These are phyloP conservation scores for Xanthoparmelia taractica DNA, from an alignment of 495 filamentous ascomycete species.

Conservation along the genomic window DNA sequence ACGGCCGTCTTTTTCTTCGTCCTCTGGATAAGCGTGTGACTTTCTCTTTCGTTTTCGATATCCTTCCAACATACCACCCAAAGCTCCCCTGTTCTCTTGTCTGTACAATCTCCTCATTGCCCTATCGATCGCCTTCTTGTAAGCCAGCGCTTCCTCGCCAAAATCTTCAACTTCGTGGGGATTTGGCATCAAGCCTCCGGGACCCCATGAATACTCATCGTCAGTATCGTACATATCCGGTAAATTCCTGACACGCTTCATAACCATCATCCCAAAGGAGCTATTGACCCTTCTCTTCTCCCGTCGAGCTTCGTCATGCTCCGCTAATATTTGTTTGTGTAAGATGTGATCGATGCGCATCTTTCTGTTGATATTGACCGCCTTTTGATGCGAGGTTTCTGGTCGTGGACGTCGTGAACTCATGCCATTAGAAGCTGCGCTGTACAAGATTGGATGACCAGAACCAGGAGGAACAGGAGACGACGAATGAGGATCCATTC, in stretches of 20 bases:
- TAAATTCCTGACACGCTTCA: constrained; percentile 57
- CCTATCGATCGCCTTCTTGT: constrained; percentile 62
- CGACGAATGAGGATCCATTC: constrained; percentile 41
- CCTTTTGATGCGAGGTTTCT: constrained; percentile 86
- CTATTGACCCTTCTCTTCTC: constrained; percentile 51
- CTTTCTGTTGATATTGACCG: constrained; percentile 80
- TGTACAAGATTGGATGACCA: constrained; percentile 43
- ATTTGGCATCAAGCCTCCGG: constrained; percentile 61
- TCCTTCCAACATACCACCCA: constrained; percentile 27
- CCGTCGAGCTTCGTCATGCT: constrained; percentile 55
- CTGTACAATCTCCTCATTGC: constrained; percentile 61
- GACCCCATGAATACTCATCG: constrained; percentile 57
- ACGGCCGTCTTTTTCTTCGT: constrained; percentile 29
- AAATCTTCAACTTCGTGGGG: constrained; percentile 63
- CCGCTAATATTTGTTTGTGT: constrained; percentile 58
- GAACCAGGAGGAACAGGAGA: constrained; percentile 45
- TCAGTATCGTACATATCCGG: constrained; percentile 73
- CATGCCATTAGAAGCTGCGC: constrained; percentile 28
- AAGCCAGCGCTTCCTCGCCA: constrained; percentile 69
- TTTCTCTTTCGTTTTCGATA: constrained; percentile 29
- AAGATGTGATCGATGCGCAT: constrained; percentile 84
- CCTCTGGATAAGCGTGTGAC: constrained; percentile 20
- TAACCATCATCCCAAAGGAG: constrained; percentile 57
- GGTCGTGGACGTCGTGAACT: constrained; percentile 61
- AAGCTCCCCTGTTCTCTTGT: constrained; percentile 17